Conservation (phyloP, 306 rosid species). For the Pueraria montana region DNA sequence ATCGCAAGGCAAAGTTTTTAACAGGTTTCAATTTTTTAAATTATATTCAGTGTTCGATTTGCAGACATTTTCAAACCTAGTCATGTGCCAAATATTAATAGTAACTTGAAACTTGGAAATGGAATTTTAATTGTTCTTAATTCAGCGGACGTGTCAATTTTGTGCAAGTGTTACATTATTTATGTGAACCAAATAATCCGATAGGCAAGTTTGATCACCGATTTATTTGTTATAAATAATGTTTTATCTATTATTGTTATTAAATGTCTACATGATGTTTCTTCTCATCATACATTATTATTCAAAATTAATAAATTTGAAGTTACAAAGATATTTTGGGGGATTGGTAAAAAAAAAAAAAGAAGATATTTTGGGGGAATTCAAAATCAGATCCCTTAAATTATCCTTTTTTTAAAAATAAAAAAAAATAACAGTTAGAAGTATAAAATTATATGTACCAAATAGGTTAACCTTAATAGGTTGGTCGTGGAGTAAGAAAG, state of each 20-base stretch:
- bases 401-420: neutral
- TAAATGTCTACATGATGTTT: too few relatives aligned
- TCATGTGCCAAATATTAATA: neutral
- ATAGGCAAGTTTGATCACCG: neutral
- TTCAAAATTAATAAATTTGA: too few relatives aligned
- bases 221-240: neutral
- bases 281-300: too few relatives aligned
- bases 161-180: neutral
- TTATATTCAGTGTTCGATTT: neutral
- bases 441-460: neutral
- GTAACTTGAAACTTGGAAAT: too few relatives aligned
- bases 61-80: neutral
- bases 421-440: neutral
- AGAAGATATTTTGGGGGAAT: neutral
- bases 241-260: too few relatives aligned
- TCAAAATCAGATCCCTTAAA: neutral
- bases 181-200: neutral
- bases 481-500: too few relatives aligned
- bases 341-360: too few relatives aligned
- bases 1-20: neutral
- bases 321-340: neutral
- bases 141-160: neutral
- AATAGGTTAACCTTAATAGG: neutral
- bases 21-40: neutral
- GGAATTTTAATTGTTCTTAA: neutral